Evolutionary conservation across 306 rosid species (phyloP).

Genomic region (Casuarina equisetifolia): DNA sequence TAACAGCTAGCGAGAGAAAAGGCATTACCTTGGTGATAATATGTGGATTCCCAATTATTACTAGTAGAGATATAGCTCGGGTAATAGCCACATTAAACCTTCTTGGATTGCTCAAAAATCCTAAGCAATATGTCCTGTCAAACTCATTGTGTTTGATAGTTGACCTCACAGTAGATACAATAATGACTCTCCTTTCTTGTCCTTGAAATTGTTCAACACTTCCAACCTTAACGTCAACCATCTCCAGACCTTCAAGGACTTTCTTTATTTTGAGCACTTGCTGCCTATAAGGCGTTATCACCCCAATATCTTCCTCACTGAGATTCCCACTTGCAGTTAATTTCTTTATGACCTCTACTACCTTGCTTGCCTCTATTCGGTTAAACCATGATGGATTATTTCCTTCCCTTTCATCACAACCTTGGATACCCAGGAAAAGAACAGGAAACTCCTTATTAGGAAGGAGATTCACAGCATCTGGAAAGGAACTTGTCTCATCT

Average conservation of each 20-base stretch:
- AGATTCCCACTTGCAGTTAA: constrained; percentile 46
- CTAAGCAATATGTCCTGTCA: constrained; percentile 76
- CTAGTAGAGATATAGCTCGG: constrained; percentile 80
- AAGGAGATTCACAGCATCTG: constrained; percentile 45
- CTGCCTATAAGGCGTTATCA: constrained; percentile 88
- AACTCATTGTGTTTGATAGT: constrained; percentile 90
- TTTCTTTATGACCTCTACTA: constrained; percentile 52
- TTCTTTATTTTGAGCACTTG: constrained; percentile 80
- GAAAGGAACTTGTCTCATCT: constrained; percentile 46
- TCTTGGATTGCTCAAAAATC: constrained; percentile 84
- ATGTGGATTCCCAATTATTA: constrained; percentile 89
- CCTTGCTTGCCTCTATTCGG: constrained; percentile 87
- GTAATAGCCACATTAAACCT: constrained; percentile 94
- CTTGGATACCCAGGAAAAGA: constrained; percentile 93
- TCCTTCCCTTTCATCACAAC: constrained; percentile 97
- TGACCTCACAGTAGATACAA: constrained; percentile 90
- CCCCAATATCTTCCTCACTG: constrained; percentile 71
- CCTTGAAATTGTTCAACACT: constrained; percentile 98
- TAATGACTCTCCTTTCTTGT: constrained; percentile 80
- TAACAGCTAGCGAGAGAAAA: constrained; percentile 18
- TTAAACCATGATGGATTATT: constrained; percentile 99
- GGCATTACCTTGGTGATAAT: constrained; percentile 75
- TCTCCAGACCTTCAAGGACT: constrained; percentile 58
- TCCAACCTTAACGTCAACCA: constrained; percentile 71
- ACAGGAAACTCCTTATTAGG: constrained; percentile 79